These are phyloP conservation scores for Terana coerulea DNA, from an alignment of 768 basidiomycete species.

Conservation along the genomic window DNA sequence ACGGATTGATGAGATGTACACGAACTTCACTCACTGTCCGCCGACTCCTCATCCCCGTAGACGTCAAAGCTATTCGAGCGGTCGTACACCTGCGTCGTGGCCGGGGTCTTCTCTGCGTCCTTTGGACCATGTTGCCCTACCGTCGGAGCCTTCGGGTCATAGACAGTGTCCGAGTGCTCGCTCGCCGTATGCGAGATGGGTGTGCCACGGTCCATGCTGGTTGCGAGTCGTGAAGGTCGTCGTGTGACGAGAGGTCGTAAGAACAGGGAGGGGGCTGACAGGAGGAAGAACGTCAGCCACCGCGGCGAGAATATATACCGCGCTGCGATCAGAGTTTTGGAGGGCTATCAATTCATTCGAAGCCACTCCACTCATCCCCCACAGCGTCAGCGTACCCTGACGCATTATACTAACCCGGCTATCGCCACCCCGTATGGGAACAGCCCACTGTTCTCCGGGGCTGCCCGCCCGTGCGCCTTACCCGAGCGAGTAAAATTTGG, in stretches of 20 bases:
- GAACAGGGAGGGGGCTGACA: background rate
- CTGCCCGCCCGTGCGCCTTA: no score
- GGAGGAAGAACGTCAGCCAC: no score
- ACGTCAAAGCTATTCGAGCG: slow-evolving; percentile 18
- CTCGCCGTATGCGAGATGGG: background rate
- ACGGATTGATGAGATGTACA: background rate
- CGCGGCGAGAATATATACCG: no score
- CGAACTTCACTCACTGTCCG: slow-evolving; percentile 19
- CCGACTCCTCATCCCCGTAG: slow-evolving; percentile 22
- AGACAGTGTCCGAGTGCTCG: background rate
- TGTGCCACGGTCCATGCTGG: background rate
- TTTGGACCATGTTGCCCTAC: background rate
- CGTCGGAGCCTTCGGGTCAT: background rate
- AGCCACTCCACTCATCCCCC: no score
- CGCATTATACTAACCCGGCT: no score
- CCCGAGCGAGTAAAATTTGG: no score
- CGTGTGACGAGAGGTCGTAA: background rate
- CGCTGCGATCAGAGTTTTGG: no score
- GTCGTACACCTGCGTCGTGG: background rate
- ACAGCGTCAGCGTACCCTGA: no score
- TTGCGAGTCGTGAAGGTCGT: background rate
- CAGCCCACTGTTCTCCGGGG: no score
- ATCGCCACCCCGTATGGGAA: no score
- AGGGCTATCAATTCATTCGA: no score
- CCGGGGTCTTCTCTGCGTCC: background rate